These are phyloP conservation scores for Neofusicoccum umdonicola DNA, from an alignment of 2,329 filamentous ascomycete genomes.

Conservation along the genomic window DNA sequence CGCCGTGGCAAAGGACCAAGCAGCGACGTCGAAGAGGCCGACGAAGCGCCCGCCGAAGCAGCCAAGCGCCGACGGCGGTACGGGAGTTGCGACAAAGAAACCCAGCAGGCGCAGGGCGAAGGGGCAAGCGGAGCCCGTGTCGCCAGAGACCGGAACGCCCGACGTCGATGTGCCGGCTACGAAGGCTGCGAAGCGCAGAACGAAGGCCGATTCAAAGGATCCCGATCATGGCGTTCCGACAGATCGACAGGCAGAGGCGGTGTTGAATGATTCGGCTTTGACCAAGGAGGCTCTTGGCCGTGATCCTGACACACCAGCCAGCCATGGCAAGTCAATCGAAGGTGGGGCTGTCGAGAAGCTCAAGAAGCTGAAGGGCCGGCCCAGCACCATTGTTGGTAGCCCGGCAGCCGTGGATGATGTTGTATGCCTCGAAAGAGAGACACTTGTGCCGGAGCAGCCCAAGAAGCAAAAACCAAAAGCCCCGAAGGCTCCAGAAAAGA, in stretches of 20 bases:
- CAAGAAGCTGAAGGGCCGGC: neutral
- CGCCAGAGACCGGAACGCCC: neutral
- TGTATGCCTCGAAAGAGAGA: neutral
- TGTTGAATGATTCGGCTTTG: neutral
- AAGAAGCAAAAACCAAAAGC: slow-evolving; percentile 27
- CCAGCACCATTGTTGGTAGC: neutral
- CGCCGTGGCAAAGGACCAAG: neutral
- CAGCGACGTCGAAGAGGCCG: neutral
- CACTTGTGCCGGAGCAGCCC: slow-evolving; percentile 19
- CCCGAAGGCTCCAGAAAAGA: neutral
- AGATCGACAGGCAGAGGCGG: neutral
- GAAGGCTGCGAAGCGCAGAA: too few species aligned
- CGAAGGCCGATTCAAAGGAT: neutral
- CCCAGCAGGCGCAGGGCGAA: neutral
- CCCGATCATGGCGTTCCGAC: too few species aligned
- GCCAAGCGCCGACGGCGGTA: neutral
- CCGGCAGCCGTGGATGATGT: neutral
- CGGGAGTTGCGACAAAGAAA: slow-evolving; percentile 19
- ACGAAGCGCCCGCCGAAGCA: slow-evolving; percentile 1
- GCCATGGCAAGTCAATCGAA: slow-evolving; percentile 16
- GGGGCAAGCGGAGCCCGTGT: neutral
- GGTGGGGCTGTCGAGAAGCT: neutral
- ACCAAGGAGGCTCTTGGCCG: neutral
- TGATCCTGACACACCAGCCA: slow-evolving; percentile 19
- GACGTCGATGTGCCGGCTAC: neutral